phyloP scores from a whole-genome alignment of 805 yeast species.

The Saturnispora mendoncae region DNA sequence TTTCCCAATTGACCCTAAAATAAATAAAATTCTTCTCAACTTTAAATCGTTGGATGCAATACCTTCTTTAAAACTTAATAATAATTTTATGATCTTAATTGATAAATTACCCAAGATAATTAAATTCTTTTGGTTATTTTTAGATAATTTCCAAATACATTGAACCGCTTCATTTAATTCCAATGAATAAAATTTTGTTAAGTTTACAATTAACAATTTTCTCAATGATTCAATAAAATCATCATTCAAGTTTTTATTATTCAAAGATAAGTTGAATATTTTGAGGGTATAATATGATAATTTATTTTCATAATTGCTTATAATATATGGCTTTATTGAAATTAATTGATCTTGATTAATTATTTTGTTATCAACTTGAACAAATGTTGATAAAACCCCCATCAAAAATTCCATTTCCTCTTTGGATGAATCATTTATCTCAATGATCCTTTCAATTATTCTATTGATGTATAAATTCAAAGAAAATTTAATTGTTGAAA shows the following conservation, averaged over 20 bases:
- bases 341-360: slow-evolving; percentile 59
- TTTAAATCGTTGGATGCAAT: slow-evolving; percentile 33
- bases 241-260: slow-evolving; percentile 36
- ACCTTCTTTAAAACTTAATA: slow-evolving; percentile 34
- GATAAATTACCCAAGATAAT: slow-evolving; percentile 52
- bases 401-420: slow-evolving; percentile 28
- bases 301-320: slow-evolving; percentile 37
- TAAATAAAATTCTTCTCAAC: slow-evolving; percentile 46
- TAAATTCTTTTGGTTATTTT: slow-evolving; percentile 34
- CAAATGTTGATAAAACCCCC: slow-evolving; percentile 47
- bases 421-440: slow-evolving; percentile 13
- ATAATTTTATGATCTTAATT: slow-evolving; percentile 45
- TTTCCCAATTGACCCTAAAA: slow-evolving; percentile 65
- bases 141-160: slow-evolving; percentile 49
- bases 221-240: slow-evolving; percentile 44
- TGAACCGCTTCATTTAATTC: slow-evolving; percentile 74
- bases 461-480: slow-evolving; percentile 28
- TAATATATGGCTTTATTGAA: slow-evolving; percentile 55
- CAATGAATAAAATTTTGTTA: slow-evolving; percentile 50
- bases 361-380: slow-evolving; percentile 42
- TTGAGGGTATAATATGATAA: slow-evolving; percentile 43
- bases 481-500: slow-evolving; percentile 16
- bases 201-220: slow-evolving; percentile 39
- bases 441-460: slow-evolving; percentile 31
- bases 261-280: slow-evolving; percentile 43